Percentiles rank a stretch among this genome's conserved stretches.
These are phyloP conservation scores for Colletotrichum sojae DNA, from an alignment of 2,329 filamentous ascomycete genomes.

Conservation along the genomic window DNA sequence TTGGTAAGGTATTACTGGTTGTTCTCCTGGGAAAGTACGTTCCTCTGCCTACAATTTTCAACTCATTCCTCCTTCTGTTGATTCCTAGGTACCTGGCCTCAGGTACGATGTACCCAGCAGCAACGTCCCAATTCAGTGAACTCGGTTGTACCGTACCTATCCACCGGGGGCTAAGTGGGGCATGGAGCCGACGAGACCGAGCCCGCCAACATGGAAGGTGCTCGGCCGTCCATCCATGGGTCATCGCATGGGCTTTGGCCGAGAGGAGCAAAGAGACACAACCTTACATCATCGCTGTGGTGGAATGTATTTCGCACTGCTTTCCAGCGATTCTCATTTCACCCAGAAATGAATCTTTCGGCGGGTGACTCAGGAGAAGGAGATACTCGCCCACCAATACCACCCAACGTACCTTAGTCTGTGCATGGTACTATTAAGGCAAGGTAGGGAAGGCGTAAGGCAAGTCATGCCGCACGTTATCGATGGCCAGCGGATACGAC, in stretches of 20 bases:
- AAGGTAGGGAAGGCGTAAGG: too few relatives aligned
- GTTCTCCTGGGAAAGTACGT: not conserved
- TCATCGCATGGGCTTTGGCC: slow-evolving; percentile 12
- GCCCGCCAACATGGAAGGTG: slow-evolving; percentile 23
- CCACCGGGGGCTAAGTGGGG: slow-evolving; percentile 1
- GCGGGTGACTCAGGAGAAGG: not conserved
- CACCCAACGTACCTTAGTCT: too few relatives aligned
- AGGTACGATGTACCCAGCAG: not conserved
- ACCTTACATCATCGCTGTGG: slow-evolving; percentile 16
- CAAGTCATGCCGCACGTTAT: not conserved
- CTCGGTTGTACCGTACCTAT: slow-evolving; percentile 17
- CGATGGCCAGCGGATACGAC: slow-evolving; percentile 6
- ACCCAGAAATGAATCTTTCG: not conserved
- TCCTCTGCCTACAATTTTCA: not conserved
- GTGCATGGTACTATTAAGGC: too few relatives aligned
- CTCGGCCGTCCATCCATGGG: slow-evolving; percentile 8
- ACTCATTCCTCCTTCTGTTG: not conserved
- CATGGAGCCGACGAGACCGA: slow-evolving; percentile 13
- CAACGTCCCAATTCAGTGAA: not conserved
- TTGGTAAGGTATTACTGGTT: too few relatives aligned
- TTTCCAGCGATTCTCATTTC: slow-evolving; percentile 8
- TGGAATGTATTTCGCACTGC: slow-evolving; percentile 3
- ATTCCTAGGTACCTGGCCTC: not conserved
- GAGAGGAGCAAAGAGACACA: not conserved
- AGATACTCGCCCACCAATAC: too few relatives aligned